A percentile compares a stretch with the other conserved stretches of the same genome.
phyloP scores from a whole-genome alignment of 305 asterid species.

The Fraxinus nigra region DNA sequence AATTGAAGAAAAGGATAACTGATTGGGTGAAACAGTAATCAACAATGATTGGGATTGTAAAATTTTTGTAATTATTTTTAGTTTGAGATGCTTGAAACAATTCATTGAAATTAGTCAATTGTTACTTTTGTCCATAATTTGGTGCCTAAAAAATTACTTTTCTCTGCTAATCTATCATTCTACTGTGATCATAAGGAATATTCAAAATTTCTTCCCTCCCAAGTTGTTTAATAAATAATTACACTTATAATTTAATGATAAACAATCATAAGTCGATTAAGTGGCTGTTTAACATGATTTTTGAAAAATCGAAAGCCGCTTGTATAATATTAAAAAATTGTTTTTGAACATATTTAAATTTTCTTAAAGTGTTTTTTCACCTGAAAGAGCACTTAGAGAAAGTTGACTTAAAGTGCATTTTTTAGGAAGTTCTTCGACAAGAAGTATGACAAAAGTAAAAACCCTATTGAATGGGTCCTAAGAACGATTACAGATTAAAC shows the following conservation, averaged over 20 bases:
- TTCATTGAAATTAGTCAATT: not conserved
- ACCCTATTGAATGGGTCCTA: not conserved
- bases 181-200: not conserved
- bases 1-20: not conserved
- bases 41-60: not conserved
- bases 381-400: too few species aligned
- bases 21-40: not conserved
- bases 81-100: not conserved
- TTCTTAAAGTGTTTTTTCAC: too few species aligned
- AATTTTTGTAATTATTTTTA: not conserved
- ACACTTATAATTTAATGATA: conserved; percentile 1
- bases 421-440: too few species aligned
- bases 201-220: not conserved
- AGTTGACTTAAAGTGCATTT: not conserved
- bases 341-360: too few species aligned
- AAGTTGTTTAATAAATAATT: conserved; percentile 20
- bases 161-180: not conserved
- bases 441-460: too few species aligned
- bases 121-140: not conserved
- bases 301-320: too few species aligned
- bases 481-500: conserved; percentile 22
- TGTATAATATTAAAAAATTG: too few species aligned
- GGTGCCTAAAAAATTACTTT: not conserved
- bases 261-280: conserved; percentile 19
- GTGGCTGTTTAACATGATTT: not conserved